These are phyloP conservation scores for Sporothrix humicola DNA, from an alignment of 2,329 filamentous ascomycete genomes.

Conservation along the genomic window DNA sequence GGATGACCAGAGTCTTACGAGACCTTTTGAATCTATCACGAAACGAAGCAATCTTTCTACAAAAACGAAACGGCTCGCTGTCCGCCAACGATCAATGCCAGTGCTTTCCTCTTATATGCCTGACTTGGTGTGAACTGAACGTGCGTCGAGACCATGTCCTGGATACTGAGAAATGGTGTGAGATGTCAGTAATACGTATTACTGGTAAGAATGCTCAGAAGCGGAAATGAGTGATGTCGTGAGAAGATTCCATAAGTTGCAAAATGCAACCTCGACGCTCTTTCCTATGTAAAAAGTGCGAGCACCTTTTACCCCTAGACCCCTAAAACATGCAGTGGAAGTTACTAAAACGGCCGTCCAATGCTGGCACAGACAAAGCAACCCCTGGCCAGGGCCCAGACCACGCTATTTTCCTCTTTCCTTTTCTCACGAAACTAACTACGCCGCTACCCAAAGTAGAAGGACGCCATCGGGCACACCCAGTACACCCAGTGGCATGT, in stretches of 20 bases:
- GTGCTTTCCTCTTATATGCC: constrained; percentile 22
- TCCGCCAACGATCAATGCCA: constrained; percentile 26
- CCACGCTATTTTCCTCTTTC: not conserved
- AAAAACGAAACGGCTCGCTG: constrained; percentile 14
- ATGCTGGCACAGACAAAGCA: not conserved
- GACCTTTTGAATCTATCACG: constrained; percentile 19
- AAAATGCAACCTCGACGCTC: not conserved
- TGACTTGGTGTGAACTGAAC: not conserved
- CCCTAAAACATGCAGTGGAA: not conserved
- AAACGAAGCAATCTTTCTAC: constrained; percentile 24
- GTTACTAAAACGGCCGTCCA: not conserved
- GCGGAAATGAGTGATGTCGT: too few relatives aligned
- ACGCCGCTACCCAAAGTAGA: not conserved
- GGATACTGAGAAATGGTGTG: too few relatives aligned
- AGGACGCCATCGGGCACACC: too few relatives aligned
- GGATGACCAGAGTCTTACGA: constrained; percentile 32
- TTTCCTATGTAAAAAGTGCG: too few relatives aligned
- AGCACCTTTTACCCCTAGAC: not conserved
- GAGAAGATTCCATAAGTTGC: not conserved
- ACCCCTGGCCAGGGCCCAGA: not conserved
- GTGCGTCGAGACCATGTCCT: not conserved
- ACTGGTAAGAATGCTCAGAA: too few relatives aligned
- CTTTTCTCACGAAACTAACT: not conserved
- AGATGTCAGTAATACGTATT: too few relatives aligned
- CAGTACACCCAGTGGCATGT: too few relatives aligned